A percentile compares a stretch with the other conserved stretches of the same genome.
Evolutionary conservation across 371 early-diverging fungal species (phyloP).

Genomic region (Rhizopus delemar): DNA sequence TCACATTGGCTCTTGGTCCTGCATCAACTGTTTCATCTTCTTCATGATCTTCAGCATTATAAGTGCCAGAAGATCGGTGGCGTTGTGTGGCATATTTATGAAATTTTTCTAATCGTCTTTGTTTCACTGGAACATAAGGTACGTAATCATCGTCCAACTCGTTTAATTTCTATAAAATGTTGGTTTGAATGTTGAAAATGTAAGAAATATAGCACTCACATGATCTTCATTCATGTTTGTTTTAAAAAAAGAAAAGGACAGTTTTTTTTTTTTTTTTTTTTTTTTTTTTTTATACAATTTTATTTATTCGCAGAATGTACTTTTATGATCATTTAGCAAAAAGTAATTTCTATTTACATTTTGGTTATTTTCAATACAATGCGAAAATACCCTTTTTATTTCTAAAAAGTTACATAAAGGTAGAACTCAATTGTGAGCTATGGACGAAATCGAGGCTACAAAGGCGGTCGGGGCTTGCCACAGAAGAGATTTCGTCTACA

Average conservation of each 20-base stretch:
- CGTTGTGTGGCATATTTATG: constrained; percentile 53
- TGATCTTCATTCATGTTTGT: no score
- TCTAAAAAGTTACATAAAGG: background rate
- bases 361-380: no score
- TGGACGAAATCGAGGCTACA: background rate
- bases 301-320: no score
- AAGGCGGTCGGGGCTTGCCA: background rate
- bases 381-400: no score
- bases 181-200: no score
- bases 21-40: constrained; percentile 28
- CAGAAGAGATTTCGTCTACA: constrained; percentile 1
- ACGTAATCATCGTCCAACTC: constrained; percentile 60
- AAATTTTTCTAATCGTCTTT: constrained; percentile 65
- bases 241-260: no score
- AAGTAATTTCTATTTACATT: no score
- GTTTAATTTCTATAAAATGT: no score
- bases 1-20: constrained; percentile 67
- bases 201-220: no score
- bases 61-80: constrained; percentile 25
- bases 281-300: no score
- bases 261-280: no score
- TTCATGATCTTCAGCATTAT: constrained; percentile 31
- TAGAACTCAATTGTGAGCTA: background rate
- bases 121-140: constrained; percentile 81
- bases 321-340: no score